Evolutionary conservation across 805 yeast species (phyloP), one percentile per base, ranked within the genome.

Genomic region (Hanseniaspora singularis): DNA sequence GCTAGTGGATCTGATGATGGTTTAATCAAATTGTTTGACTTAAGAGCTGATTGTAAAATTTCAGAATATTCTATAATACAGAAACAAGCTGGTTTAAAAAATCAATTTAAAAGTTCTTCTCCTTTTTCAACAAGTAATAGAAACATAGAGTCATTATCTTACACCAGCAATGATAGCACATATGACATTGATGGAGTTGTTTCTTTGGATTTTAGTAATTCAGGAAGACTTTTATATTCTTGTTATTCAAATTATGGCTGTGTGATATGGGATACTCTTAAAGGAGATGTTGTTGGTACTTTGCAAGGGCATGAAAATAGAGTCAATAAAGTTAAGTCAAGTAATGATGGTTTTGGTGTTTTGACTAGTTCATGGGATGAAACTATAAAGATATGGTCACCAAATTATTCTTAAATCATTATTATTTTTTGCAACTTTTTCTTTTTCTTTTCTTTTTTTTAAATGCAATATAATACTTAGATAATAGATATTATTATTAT

Each of bases 331-430:
- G 80, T 87, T 2, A 65, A 68, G 32, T 71, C 79, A 1, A 74
- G 87, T 52, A 78, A 78, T 0, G 84, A 85, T 61, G 95, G 96
- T 0, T 57, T 73, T 19, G 87, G 81, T 0, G 70, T 87, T 9
- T 77, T 80, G 48, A 82, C 95, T 1, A 80, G 83, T 1, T 80
- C 89, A 1, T 80, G 94, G 82, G 95, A 85, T 57, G 63, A 77
- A 7, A 76, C 88, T 1, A 70, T 81, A 53, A 76, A 74, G 53
- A 65, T 82, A 1, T 82, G 88, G 87, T 62, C 72, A 0, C 70
- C 72, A n/a, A 45, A 49, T 15, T 60, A 55, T 50, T 43, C 49
- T 45, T 56, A 46, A 31, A 23, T 22, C 22, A 18, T 30, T 16
- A 26, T 27, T 19, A 11, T 14, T 4, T 40, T 31, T 40, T 23